These are phyloP conservation scores for Solanum peruvianum DNA, from an alignment of 257 asterid species.

Conservation along the genomic window DNA sequence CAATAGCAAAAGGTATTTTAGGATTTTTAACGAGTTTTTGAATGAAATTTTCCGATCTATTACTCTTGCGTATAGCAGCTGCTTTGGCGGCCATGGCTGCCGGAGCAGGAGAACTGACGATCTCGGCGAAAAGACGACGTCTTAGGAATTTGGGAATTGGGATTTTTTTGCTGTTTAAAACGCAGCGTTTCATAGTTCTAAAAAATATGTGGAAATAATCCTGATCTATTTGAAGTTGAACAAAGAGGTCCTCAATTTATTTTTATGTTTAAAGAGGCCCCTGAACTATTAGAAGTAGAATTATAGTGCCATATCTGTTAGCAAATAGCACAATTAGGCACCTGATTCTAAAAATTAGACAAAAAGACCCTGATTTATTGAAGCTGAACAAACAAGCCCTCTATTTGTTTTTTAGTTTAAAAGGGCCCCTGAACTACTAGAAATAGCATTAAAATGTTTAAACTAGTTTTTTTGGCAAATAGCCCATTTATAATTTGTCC, in stretches of 20 bases:
- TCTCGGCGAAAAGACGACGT: background rate
- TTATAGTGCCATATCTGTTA: background rate
- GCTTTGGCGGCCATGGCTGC: conserved; percentile 31
- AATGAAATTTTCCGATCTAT: conserved; percentile 3
- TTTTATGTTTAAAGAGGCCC: background rate
- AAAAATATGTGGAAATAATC: background rate
- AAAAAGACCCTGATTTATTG: background rate
- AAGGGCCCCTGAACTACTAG: background rate
- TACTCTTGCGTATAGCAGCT: conserved; percentile 12
- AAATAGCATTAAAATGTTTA: background rate
- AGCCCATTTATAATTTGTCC: background rate
- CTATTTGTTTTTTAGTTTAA: background rate
- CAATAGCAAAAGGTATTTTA: conserved; percentile 31
- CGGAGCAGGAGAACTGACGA: conserved; percentile 16
- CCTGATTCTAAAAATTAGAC: background rate
- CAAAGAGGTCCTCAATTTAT: background rate
- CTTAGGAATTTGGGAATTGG: background rate
- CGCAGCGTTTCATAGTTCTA: background rate
- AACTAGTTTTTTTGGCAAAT: background rate
- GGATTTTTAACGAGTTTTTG: conserved; percentile 17
- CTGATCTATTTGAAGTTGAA: background rate
- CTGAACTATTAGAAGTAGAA: background rate
- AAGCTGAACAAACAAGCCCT: background rate
- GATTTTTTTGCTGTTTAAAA: background rate
- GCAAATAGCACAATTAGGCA: background rate